phyloP scores from a whole-genome alignment of 2,329 filamentous ascomycete species.

The Fusarium sp. region DNA sequence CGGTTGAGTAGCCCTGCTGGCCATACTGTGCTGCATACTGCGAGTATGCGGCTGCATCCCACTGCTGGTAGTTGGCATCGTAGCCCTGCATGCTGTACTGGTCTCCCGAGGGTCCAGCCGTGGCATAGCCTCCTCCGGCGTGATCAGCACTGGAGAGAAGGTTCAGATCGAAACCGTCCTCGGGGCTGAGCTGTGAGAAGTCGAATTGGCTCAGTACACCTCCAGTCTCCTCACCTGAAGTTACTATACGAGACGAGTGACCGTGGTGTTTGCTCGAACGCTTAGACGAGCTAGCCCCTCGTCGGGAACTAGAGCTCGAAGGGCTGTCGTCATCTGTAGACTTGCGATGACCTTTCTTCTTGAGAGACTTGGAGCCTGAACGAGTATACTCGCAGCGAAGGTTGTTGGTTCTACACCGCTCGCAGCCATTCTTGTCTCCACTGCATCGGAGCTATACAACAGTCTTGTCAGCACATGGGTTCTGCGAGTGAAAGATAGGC shows the following conservation, averaged over 20 bases:
- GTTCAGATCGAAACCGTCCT: conserved; percentile 53
- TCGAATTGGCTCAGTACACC: conserved; percentile 49
- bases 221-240: conserved; percentile 42
- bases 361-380: conserved; percentile 52
- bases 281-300: conserved; percentile 45
- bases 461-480: conserved; percentile 25
- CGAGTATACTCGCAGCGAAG: conserved; percentile 57
- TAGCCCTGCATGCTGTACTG: conserved; percentile 38
- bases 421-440: conserved; percentile 57
- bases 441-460: conserved; percentile 56
- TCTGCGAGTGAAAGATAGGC: not conserved
- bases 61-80: conserved; percentile 36
- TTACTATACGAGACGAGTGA: conserved; percentile 37
- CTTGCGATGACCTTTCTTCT: conserved; percentile 49
- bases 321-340: conserved; percentile 41
- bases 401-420: conserved; percentile 53
- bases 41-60: conserved; percentile 36
- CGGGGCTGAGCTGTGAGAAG: conserved; percentile 50
- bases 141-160: conserved; percentile 44
- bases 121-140: conserved; percentile 45
- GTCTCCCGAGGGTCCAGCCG: conserved; percentile 36
- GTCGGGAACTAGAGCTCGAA: conserved; percentile 41
- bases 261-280: conserved; percentile 39
- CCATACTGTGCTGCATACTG: conserved; percentile 42
- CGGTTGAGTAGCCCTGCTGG: conserved; percentile 40